Evolutionary conservation across 495 filamentous ascomycete genomes (phyloP).

Genomic region (Xylaria scruposa): DNA sequence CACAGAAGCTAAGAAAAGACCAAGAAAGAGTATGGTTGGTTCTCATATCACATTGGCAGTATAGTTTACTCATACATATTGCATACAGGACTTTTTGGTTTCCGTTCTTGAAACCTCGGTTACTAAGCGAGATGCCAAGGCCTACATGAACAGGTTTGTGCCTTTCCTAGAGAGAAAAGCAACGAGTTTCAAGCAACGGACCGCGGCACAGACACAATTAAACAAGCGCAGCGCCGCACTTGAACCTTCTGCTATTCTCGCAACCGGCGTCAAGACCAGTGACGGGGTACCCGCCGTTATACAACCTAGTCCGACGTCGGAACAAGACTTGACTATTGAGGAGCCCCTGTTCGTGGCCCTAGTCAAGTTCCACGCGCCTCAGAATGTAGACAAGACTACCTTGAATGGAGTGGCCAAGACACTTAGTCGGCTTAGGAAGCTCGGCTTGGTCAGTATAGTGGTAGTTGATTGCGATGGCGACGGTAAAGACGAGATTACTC

Average conservation of each 20-base stretch:
- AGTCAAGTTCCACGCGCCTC: slow-evolving; percentile 80
- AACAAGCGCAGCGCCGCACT: slow-evolving; percentile 5
- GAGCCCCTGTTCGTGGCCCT: slow-evolving; percentile 79
- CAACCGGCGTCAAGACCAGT: slow-evolving; percentile 26
- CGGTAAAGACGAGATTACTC: slow-evolving; percentile 37
- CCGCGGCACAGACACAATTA: slow-evolving; percentile 39
- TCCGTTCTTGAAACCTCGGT: slow-evolving; percentile 83
- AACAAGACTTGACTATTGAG: slow-evolving; percentile 41
- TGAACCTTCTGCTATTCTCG: slow-evolving; percentile 18
- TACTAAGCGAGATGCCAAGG: slow-evolving; percentile 88
- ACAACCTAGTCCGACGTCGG: slow-evolving; percentile 59
- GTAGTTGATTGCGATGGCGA: slow-evolving; percentile 72
- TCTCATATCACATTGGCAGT: not conserved
- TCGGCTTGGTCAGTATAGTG: slow-evolving; percentile 82
- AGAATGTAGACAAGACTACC: slow-evolving; percentile 68
- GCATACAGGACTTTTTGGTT: slow-evolving; percentile 75
- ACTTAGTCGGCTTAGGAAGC: slow-evolving; percentile 76
- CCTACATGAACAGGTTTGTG: slow-evolving; percentile 82
- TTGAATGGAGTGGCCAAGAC: slow-evolving; percentile 82
- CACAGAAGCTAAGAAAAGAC: slow-evolving; percentile 51
- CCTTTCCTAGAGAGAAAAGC: slow-evolving; percentile 53
- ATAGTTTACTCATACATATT: slow-evolving; percentile 26
- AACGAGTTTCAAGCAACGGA: slow-evolving; percentile 42
- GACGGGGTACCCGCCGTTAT: slow-evolving; percentile 20
- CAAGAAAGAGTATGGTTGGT: slow-evolving; percentile 45